Base-by-base conservation (phyloP, 2,329 filamentous ascomycete genomes). In the Seiridium unicorne region DNA sequence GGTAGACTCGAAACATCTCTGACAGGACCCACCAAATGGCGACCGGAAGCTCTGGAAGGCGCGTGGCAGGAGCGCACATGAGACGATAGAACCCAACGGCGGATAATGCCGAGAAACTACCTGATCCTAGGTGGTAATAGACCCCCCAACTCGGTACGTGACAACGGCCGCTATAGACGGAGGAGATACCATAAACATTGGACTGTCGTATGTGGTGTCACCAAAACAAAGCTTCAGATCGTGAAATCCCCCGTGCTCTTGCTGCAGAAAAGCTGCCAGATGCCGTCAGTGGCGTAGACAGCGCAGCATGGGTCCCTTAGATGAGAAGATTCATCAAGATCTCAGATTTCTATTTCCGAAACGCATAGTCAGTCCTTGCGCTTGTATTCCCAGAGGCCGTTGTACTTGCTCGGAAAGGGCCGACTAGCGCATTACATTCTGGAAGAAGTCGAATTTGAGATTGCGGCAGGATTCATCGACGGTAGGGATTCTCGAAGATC, bases 341-440 rank as follows among this genome's bases (percentile, higher is more conserved):
- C 31, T 58, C 38, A 58, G 60, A 58, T 63, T 65, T 64, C 61
- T 62, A 65, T 65, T 63, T 63, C 35, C 61, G 58, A 65, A 65
- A 65, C 64, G 57, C 54, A 57, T 31, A 46, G 11, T 35, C 18
- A 26, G 18, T 36, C 35, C 11, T n/a, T 36, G 13, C 49, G 38
- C 38, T 9, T 7, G 38, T 13, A 42, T 42, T 42, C 7, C 7
- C 38, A 42, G 13, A 42, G 18, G 18, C 18, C 18, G 18, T 26
- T 26, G 18, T 26, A 26, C 18, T 26, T 26, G 1, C 18, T 26
- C 7, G 38, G 13, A 42, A 42, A 36, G n/a, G 26, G 10, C 11
- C 6, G 26, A 18, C 49, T 11, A 36, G 38, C 38, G 51, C 51
- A 55, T 34, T n/a, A 55, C 13, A 13, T 55, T 55, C 51, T 44